Evolutionary conservation across 2,329 filamentous ascomycete genomes (phyloP).

Genomic region (Aureobasidium sp.): DNA sequence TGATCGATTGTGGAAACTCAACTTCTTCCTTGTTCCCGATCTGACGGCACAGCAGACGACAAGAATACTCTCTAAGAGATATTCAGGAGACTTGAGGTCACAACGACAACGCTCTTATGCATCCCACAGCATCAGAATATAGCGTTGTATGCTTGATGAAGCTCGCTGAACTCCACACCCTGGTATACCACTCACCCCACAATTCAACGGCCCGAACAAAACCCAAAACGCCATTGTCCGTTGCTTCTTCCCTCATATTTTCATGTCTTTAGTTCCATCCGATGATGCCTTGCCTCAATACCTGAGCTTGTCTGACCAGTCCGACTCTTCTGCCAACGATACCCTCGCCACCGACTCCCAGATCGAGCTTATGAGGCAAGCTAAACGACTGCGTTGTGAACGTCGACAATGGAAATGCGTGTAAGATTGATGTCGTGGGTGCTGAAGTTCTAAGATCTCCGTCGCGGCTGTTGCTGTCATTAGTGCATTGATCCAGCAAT

Average conservation of each 20-base stretch:
- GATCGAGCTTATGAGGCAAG: constrained; percentile 19
- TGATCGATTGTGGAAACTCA: neutral
- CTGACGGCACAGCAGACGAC: neutral
- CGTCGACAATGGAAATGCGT: neutral
- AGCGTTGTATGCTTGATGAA: no score
- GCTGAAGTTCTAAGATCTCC: constrained; percentile 18
- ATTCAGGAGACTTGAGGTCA: no score
- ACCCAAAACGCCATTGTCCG: neutral
- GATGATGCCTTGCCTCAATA: constrained; percentile 20
- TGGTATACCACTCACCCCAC: neutral
- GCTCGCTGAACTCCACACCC: neutral
- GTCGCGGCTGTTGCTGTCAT: constrained; percentile 17
- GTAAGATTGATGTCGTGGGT: neutral
- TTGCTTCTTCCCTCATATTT: neutral
- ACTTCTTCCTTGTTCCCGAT: neutral
- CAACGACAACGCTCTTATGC: neutral
- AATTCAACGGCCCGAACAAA: neutral
- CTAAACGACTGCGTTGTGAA: constrained; percentile 14
- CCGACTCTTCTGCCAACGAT: constrained; percentile 22
- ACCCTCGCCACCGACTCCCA: constrained; percentile 23
- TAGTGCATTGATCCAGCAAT: neutral
- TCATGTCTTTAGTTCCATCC: constrained; percentile 22
- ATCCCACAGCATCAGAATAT: neutral
- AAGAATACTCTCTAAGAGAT: neutral
- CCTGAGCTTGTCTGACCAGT: constrained; percentile 17